Conservation (phyloP, 2,329 filamentous ascomycete species). For the Paraconiothyrium brasiliense region DNA sequence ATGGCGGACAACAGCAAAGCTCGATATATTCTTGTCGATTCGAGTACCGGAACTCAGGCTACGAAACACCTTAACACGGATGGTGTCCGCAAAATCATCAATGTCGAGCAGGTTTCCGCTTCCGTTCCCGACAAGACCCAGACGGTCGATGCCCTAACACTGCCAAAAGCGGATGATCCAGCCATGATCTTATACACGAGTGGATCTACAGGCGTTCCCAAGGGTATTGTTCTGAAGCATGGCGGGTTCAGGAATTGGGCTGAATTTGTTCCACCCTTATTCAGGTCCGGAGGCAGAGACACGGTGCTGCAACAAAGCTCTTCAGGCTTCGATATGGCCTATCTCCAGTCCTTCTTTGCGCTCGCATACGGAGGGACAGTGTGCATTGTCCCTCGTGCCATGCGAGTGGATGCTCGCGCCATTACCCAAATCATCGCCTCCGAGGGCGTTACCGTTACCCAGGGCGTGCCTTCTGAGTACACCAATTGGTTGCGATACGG, state of each 20-base stretch:
- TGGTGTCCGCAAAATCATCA: background rate
- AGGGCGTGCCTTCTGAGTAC: constrained; percentile 56
- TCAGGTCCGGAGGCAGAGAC: constrained; percentile 37
- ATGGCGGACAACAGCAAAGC: constrained; percentile 17
- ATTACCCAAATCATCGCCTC: constrained; percentile 51
- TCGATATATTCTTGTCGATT: constrained; percentile 16
- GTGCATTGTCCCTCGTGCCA: constrained; percentile 41
- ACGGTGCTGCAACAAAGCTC: constrained; percentile 59
- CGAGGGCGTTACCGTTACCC: constrained; percentile 51
- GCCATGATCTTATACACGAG: constrained; percentile 69
- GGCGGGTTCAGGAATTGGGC: background rate
- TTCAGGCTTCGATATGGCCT: constrained; percentile 53
- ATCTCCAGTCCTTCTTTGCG: constrained; percentile 54
- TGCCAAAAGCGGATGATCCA: no score
- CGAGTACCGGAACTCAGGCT: background rate
- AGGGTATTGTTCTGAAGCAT: constrained; percentile 64
- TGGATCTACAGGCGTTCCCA: constrained; percentile 64
- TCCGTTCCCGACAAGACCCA: no score
- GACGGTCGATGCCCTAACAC: no score
- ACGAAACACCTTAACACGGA: background rate
- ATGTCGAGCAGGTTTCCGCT: background rate
- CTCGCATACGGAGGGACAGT: constrained; percentile 53
- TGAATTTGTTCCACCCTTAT: constrained; percentile 31
- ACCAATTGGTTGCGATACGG: constrained; percentile 32
- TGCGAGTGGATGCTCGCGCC: constrained; percentile 46